phyloP scores from a whole-genome alignment of 2,329 filamentous ascomycete species.

The Emmonsiellopsis sp. region DNA sequence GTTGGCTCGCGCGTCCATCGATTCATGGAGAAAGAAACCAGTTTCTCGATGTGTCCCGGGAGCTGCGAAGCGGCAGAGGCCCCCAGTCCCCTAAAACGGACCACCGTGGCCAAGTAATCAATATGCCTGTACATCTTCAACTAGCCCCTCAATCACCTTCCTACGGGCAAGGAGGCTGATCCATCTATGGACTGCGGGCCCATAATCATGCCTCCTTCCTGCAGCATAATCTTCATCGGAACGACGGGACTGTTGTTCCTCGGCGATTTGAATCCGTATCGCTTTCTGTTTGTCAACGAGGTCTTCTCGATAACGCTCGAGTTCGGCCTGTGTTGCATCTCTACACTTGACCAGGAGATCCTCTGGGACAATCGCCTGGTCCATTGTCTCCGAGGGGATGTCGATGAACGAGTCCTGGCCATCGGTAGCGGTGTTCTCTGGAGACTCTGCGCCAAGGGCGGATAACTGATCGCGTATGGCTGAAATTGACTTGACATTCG shows the following conservation, averaged over 20 bases:
- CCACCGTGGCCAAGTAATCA: neutral
- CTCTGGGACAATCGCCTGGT: constrained; percentile 20
- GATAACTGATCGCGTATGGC: constrained; percentile 25
- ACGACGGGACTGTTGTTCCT: constrained; percentile 30
- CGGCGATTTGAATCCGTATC: constrained; percentile 28
- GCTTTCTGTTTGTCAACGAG: constrained; percentile 23
- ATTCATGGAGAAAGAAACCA: too few species aligned
- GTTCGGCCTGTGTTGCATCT: constrained; percentile 17
- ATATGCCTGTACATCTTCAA: neutral
- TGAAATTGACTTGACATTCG: constrained; percentile 39
- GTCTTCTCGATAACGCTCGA: constrained; percentile 22
- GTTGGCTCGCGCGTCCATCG: too few species aligned
- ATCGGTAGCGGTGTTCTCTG: constrained; percentile 15
- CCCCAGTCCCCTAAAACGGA: neutral
- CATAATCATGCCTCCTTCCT: constrained; percentile 52
- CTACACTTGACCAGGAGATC: constrained; percentile 18
- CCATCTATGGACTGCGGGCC: constrained; percentile 60
- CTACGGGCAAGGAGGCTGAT: constrained; percentile 60
- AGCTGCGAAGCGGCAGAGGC: too few species aligned
- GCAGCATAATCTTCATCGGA: constrained; percentile 34
- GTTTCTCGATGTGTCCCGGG: too few species aligned
- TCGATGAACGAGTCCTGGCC: constrained; percentile 29
- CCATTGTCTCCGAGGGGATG: constrained; percentile 26
- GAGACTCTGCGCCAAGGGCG: neutral
- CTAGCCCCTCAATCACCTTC: constrained; percentile 42